Evolutionary conservation across 345 rosid genomes (phyloP).

Genomic region (Melastoma malabathricum): DNA sequence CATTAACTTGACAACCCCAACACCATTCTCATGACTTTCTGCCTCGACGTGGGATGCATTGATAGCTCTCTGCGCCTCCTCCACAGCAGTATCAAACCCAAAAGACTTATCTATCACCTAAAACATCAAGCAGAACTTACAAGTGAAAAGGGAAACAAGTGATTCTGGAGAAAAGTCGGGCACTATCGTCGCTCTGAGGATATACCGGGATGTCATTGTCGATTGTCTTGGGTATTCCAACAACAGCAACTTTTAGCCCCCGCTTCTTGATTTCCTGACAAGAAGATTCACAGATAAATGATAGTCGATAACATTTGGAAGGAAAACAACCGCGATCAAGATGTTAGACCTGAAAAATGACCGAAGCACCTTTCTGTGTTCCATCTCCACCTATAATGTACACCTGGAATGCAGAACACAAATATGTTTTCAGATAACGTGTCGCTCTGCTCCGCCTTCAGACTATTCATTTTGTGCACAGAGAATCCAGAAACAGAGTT

Average conservation of each 20-base stretch:
- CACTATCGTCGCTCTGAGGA: no score
- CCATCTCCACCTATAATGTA: slow-evolving; percentile 47
- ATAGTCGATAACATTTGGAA: no score
- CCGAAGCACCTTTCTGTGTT: slow-evolving; percentile 31
- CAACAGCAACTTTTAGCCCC: slow-evolving; percentile 38
- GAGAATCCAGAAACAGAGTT: not conserved
- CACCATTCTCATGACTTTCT: slow-evolving; percentile 46
- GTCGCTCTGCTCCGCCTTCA: not conserved
- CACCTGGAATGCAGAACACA: slow-evolving; percentile 18
- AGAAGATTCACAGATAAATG: not conserved
- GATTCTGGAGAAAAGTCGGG: no score
- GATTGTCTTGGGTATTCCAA: slow-evolving; percentile 35
- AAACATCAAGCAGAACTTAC: not conserved
- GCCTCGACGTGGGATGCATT: slow-evolving; percentile 56
- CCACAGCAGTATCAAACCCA: slow-evolving; percentile 54
- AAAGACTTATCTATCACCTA: slow-evolving; percentile 71
- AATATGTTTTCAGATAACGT: not conserved
- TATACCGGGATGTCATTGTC: slow-evolving; percentile 36
- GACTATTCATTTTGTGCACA: not conserved
- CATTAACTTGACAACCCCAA: slow-evolving; percentile 55
- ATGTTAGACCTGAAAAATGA: slow-evolving; percentile 23
- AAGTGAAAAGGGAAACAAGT: no score
- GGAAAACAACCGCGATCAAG: not conserved
- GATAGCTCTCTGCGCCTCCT: slow-evolving; percentile 62
- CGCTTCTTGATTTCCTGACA: slow-evolving; percentile 27